Base-by-base conservation (phyloP, 1,139 yeast genomes). In the Suhomyces atakaporum region DNA sequence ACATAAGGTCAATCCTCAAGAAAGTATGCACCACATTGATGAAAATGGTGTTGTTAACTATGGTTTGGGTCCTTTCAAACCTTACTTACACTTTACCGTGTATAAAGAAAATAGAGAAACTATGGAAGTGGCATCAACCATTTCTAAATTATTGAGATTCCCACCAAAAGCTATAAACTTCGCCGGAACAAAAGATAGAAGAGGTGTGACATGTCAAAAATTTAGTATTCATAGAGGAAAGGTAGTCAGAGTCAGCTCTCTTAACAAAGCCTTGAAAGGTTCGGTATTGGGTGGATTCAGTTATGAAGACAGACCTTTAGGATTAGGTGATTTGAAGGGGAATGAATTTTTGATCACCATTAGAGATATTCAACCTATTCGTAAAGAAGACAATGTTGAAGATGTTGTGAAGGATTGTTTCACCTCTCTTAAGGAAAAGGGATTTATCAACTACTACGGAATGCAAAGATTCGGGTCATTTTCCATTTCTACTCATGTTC, bases 401-500 rank as follows among this genome's bases (percentile, higher is more conserved):
- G 60, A 65, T 8, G 65, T 72, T 4, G 66, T 87, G 14, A 59
- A 63, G 10, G 63, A 50, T 10, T 76, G 92, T 20, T 71, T 89
- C 47, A 56, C 67, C 4, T 76, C 89, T 0, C 67, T 92, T 38
- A 66, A 69, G 36, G 69, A 69, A 2, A 70, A 74, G 20, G 99
- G 99, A 0, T 92, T 87, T 50, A 84, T 92, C 48, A 92, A 92
- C 59, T 92, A 94, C 59, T 92, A 77, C 56, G 99, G 99, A 14
- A 84, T 92, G 94, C 99, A 92, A 67, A 70, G 99, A 55, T 92
- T 92, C 58, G 99, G 99, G 21, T 89, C 98, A 0, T 92, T 89
- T 54, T 85, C 96, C 7, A 73, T 88, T 19, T 87, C 97, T 1
- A 90, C 98, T 0, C 97, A 92, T 60, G 77, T 74, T 22, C 73